Percentiles rank a stretch among this genome's conserved stretches.
Conservation (phyloP, 805 yeast species). For the Teunomyces atbi region DNA sequence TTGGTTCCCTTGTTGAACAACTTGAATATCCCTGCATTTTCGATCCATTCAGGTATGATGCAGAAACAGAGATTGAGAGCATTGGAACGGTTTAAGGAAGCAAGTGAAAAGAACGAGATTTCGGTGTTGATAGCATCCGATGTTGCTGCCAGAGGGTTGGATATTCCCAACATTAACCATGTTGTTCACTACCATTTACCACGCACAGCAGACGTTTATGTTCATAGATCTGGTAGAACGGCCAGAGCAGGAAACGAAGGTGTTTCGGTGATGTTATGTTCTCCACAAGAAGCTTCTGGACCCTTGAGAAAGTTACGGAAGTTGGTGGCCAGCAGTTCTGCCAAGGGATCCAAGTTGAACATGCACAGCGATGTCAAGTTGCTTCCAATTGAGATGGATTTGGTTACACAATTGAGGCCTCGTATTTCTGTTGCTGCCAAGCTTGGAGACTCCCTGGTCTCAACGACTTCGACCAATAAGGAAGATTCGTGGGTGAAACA, state of each 20-base stretch:
- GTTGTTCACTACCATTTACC: slow-evolving; percentile 96
- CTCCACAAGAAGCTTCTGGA: slow-evolving; percentile 91
- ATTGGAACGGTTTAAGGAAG: slow-evolving; percentile 72
- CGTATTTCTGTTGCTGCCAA: slow-evolving; percentile 68
- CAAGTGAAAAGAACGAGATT: slow-evolving; percentile 45
- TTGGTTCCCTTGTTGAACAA: slow-evolving; percentile 71
- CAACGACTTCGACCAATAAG: slow-evolving; percentile 56
- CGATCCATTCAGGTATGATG: slow-evolving; percentile 90
- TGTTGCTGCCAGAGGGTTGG: slow-evolving; percentile 97
- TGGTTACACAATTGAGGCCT: slow-evolving; percentile 66
- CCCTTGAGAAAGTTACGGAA: slow-evolving; percentile 75
- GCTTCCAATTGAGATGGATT: slow-evolving; percentile 73
- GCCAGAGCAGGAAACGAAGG: slow-evolving; percentile 94
- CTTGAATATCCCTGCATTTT: slow-evolving; percentile 65
- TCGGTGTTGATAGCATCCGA: slow-evolving; percentile 88
- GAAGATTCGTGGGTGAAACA: slow-evolving; percentile 80
- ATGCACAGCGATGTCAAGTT: slow-evolving; percentile 54
- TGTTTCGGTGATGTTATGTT: slow-evolving; percentile 89
- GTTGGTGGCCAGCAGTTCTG: slow-evolving; percentile 39
- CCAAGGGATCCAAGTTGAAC: slow-evolving; percentile 24
- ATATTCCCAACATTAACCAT: slow-evolving; percentile 85
- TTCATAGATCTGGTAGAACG: slow-evolving; percentile 98
- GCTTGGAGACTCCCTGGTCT: slow-evolving; percentile 70
- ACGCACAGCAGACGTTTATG: slow-evolving; percentile 87
- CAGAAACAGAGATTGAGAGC: slow-evolving; percentile 90